Conservation (phyloP, 768 basidiomycete genomes). For the Lyophyllum semitale region DNA sequence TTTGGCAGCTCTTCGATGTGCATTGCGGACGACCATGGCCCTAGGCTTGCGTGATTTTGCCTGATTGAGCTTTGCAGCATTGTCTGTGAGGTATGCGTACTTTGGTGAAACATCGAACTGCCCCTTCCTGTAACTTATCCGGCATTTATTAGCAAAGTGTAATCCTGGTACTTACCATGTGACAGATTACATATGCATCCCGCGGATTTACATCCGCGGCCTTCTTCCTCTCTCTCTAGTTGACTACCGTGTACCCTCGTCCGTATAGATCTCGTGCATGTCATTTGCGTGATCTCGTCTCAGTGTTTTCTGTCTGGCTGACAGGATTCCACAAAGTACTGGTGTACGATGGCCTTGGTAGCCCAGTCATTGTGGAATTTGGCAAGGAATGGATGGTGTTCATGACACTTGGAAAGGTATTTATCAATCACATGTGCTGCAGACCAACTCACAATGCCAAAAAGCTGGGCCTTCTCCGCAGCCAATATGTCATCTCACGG, state of each 20-base stretch:
- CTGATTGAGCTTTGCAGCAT: constrained; percentile 12
- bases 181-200: too few relatives aligned
- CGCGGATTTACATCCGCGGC: too few relatives aligned
- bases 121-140: constrained; percentile 11
- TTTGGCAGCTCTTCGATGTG: not conserved
- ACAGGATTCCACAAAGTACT: constrained; percentile 21
- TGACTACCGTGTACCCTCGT: too few relatives aligned
- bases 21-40: not conserved
- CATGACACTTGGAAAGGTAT: constrained; percentile 8
- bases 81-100: constrained; percentile 20
- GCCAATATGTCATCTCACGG: constrained; percentile 14
- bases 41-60: not conserved
- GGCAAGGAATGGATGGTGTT: constrained; percentile 8
- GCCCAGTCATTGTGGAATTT: constrained; percentile 25
- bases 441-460: constrained; percentile 11
- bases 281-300: too few relatives aligned
- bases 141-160: too few relatives aligned
- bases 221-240: too few relatives aligned
- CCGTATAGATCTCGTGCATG: too few relatives aligned
- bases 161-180: too few relatives aligned
- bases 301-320: too few relatives aligned
- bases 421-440: not conserved
- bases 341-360: constrained; percentile 21
- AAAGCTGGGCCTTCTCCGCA: constrained; percentile 15
- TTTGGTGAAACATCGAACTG: constrained; percentile 14